phyloP scores from a whole-genome alignment of 2,329 filamentous ascomycete genomes.

The Penicillium corylophilum region DNA sequence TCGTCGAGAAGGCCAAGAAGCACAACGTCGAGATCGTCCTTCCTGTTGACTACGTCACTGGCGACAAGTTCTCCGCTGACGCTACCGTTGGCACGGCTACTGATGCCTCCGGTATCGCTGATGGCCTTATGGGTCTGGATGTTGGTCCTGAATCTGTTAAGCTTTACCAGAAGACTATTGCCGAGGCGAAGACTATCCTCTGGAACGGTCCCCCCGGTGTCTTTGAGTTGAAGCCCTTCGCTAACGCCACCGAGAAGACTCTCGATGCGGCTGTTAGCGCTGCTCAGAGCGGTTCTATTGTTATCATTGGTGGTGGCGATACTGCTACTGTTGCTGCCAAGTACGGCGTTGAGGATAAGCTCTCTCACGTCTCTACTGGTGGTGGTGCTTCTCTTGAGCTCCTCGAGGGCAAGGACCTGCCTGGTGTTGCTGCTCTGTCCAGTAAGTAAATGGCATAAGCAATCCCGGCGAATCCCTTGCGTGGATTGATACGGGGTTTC shows the following conservation, averaged over 20 bases:
- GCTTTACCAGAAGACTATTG: conserved; percentile 84
- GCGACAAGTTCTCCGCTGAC: conserved; percentile 88
- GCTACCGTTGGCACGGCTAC: conserved; percentile 78
- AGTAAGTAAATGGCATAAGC: conserved; percentile 55
- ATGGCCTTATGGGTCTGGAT: conserved; percentile 98
- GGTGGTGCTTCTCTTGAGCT: conserved; percentile 94
- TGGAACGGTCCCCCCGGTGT: conserved; percentile 98
- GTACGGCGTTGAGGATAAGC: conserved; percentile 92
- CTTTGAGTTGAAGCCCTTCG: conserved; percentile 95
- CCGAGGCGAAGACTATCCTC: conserved; percentile 89
- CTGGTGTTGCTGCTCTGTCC: conserved; percentile 89
- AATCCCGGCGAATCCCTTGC: not conserved
- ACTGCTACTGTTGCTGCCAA: conserved; percentile 97
- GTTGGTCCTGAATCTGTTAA: conserved; percentile 85
- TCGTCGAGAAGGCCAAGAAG: conserved; percentile 94
- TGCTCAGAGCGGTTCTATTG: conserved; percentile 81
- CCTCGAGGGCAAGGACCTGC: conserved; percentile 95
- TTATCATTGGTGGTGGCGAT: conserved; percentile 98
- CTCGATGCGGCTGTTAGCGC: conserved; percentile 84
- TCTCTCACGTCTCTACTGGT: conserved; percentile 96
- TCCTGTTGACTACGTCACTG: conserved; percentile 92
- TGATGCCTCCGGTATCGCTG: conserved; percentile 84
- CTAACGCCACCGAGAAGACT: conserved; percentile 85
- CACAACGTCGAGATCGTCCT: conserved; percentile 94
- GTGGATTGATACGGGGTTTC: not conserved